Conservation (phyloP, 495 filamentous ascomycete genomes). For the Aspergillus bridgeri region DNA sequence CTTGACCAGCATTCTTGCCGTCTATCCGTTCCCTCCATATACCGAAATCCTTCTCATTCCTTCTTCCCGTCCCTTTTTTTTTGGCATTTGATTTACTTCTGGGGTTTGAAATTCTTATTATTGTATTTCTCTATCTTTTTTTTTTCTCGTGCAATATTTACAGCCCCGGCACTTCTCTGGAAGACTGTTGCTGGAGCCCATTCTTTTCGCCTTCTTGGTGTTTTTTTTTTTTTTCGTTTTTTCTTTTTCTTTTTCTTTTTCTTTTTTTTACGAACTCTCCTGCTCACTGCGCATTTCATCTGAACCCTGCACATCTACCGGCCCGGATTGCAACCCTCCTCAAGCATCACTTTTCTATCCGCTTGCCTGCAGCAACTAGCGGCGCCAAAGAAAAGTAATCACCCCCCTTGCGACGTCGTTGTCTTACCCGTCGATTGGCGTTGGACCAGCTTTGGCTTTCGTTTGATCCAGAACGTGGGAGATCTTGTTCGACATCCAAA, state of each 20-base stretch:
- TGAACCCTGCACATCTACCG: slow-evolving; percentile 4
- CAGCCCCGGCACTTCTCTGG: slow-evolving; percentile 22
- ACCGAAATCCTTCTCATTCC: not conserved
- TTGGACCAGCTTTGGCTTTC: slow-evolving; percentile 1
- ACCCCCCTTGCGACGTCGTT: not conserved
- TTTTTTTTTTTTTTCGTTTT: slow-evolving; percentile 15
- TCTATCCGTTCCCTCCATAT: not conserved
- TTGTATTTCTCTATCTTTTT: not conserved
- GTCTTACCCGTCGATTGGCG: not conserved
- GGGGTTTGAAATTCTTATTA: not conserved
- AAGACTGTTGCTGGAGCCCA: slow-evolving; percentile 20
- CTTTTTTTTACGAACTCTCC: not conserved
- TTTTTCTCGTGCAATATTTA: too few relatives aligned
- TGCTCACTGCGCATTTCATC: not conserved
- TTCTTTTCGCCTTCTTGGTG: slow-evolving; percentile 8
- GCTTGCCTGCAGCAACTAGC: slow-evolving; percentile 17
- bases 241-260: slow-evolving; percentile 15
- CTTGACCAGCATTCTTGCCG: not conserved
- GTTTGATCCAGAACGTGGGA: slow-evolving; percentile 9
- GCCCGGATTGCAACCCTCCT: slow-evolving; percentile 34
- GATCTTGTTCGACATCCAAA: not conserved
- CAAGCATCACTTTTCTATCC: slow-evolving; percentile 15
- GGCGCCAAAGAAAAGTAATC: not conserved
- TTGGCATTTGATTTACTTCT: not conserved
- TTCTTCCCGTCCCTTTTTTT: not conserved